Evolutionary conservation across 768 basidiomycete species (phyloP), one percentile per base, ranked within the genome.

Genomic region (Hygrocybe coccinea): DNA sequence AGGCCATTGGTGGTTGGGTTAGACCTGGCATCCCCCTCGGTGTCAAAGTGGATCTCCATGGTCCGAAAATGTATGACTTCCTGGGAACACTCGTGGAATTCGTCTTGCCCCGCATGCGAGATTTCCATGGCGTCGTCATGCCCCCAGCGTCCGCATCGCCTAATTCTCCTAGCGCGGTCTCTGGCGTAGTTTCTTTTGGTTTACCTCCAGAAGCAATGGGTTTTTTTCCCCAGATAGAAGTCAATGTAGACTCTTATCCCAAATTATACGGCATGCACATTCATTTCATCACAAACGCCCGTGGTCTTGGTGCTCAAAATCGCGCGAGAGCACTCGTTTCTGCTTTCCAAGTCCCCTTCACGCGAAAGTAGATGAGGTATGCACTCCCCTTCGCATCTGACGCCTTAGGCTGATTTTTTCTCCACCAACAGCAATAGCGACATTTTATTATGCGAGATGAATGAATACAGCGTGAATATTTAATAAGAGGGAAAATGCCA

Each of bases 41-140:
- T 57, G 91, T 82, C 60, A 94, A 94, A 74, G 92, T 97, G 57
- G 90, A 90, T 67, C 73, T 99, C 62, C 85, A 83, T 66, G 95
- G 95, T 12, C 85, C 88, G 47, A 83, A 86, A 62, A 97, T 98
- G 95, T 97, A 91, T 75, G 89, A 91, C 63, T 97, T 98, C 71
- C 76, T 98, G 55, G 83, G 83, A 55, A 85, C 84, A 7, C 80
- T 99, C 63, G 83, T 85, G 64, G 93, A 97, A 65, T 97, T 97
- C 65, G 95, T 99, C 56, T 75, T 97, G n/a, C 95, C 95, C 1
- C 85, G 95, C 19, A 70, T 97, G 51, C 83, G 94, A 64, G 95
- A 97, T 65, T 99, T 93, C 74, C 76, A 79, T 10, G 97, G 95
- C 25, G 66, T 99, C 60, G 69, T 82, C 3, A 75, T 99, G 17